Conservation (phyloP, 2,329 filamentous ascomycete genomes). For the Blumeriella jaapii region DNA sequence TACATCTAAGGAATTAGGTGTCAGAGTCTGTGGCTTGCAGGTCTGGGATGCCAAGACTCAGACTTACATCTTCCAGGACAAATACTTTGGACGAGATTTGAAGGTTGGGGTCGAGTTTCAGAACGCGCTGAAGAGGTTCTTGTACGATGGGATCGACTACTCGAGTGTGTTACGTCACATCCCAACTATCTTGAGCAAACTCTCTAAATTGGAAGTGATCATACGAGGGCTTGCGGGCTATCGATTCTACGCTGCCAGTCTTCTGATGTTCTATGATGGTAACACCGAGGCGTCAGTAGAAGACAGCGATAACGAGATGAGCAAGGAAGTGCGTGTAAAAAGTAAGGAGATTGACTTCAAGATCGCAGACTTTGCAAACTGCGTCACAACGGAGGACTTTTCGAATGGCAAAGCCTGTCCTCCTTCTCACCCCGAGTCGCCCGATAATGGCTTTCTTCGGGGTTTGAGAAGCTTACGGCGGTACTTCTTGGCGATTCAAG, state of each 20-base stretch:
- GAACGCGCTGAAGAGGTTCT: slow-evolving; percentile 73
- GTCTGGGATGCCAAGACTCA: slow-evolving; percentile 83
- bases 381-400: slow-evolving; percentile 76
- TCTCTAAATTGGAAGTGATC: slow-evolving; percentile 72
- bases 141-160: slow-evolving; percentile 80
- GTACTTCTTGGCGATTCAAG: slow-evolving; percentile 82
- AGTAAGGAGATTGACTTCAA: slow-evolving; percentile 71
- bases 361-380: slow-evolving; percentile 98
- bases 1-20: slow-evolving; percentile 82
- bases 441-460: slow-evolving; percentile 82
- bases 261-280: slow-evolving; percentile 95
- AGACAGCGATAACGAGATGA: slow-evolving; percentile 32
- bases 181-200: slow-evolving; percentile 73
- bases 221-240: slow-evolving; percentile 72
- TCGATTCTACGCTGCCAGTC: slow-evolving; percentile 87
- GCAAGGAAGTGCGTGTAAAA: slow-evolving; percentile 28
- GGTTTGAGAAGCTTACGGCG: slow-evolving; percentile 66
- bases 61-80: slow-evolving; percentile 91
- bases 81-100: slow-evolving; percentile 86
- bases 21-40: slow-evolving; percentile 90
- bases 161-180: slow-evolving; percentile 77
- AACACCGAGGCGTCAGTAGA: slow-evolving; percentile 46
- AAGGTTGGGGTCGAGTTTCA: slow-evolving; percentile 85
- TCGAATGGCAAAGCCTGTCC: slow-evolving; percentile 56
- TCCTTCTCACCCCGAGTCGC: slow-evolving; percentile 65